Percentiles rank a stretch among this genome's conserved stretches.
These are phyloP conservation scores for Laguncularia racemosa DNA, from an alignment of 345 rosid genomes.

Conservation along the genomic window DNA sequence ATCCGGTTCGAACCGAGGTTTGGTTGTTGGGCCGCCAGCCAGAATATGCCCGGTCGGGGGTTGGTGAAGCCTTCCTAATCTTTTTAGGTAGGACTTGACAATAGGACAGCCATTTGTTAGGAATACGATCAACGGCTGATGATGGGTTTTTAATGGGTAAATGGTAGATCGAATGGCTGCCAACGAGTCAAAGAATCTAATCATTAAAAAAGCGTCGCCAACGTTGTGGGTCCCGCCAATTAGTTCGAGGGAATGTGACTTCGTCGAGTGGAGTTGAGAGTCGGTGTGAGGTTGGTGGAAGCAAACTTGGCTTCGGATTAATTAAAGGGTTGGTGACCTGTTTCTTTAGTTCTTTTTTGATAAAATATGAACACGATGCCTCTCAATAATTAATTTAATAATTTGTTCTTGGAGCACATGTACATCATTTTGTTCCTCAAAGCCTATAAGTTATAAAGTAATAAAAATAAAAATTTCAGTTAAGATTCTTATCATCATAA, in stretches of 20 bases:
- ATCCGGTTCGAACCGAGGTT: constrained; percentile 17
- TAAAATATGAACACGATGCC: too few relatives aligned
- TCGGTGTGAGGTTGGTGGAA: constrained; percentile 29
- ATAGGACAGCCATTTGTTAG: not conserved
- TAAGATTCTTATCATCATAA: too few relatives aligned
- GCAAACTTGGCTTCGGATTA: not conserved
- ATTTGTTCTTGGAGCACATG: constrained; percentile 5
- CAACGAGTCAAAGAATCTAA: too few relatives aligned
- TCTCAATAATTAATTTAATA: constrained; percentile 1
- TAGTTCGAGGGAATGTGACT: too few relatives aligned
- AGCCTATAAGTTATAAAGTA: too few relatives aligned
- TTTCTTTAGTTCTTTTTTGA: constrained; percentile 9
- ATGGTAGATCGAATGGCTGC: not conserved
- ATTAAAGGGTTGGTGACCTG: constrained; percentile 15
- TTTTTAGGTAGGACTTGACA: too few relatives aligned
- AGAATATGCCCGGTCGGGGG: constrained; percentile 19
- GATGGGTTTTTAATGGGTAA: not conserved
- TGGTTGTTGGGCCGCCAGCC: constrained; percentile 19
- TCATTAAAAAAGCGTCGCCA: too few relatives aligned
- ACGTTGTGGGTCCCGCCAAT: constrained; percentile 1
- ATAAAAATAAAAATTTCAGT: too few relatives aligned
- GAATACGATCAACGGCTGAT: too few relatives aligned
- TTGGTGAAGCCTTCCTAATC: constrained; percentile 16
- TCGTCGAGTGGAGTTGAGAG: constrained; percentile 2
- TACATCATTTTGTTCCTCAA: too few relatives aligned